Evolutionary conservation across 148 eudicot species (phyloP), one percentile per base, ranked within the genome.

Genomic region (Camellia sinensis): DNA sequence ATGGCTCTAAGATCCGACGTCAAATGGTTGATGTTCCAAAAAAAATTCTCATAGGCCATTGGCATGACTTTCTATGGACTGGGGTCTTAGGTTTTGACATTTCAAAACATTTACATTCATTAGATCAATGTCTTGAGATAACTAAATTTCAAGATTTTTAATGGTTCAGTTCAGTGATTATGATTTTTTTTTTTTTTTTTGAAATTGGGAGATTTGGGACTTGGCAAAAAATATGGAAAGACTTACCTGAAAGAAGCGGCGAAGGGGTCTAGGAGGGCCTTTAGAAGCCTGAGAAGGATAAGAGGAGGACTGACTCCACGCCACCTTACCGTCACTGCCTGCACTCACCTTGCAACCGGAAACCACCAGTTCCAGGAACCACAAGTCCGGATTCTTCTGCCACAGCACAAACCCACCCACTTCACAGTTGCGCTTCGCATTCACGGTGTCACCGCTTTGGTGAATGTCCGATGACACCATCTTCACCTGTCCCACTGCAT

Each of bases 381-480:
- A 91, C n/a, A 89, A 46, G 70, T 89, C 87, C 9, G 94, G 92
- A 78, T 89, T 87, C 88, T 84, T 91, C 65, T 88, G 91, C 92
- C 92, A 91, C 14, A 89, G 21, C 29, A 91, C 92, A 62, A 88
- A 91, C 0, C 90, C 91, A 0, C 94, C 94, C 0, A 82, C 81
- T 68, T 91, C 92, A 7, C 81, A 44, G 7, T 6, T 76, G 9
- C 60, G 71, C 22, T 44, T 80, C 1, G 69, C 41, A 41, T 85
- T 74, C 10, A 8, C 10, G n/a, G 37, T 71, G 7, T 82, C 66
- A 41, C 54, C 78, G 37, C 78, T 64, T 48, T 80, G 78, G 21
- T 83, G 89, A 68, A 89, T 85, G 65, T 87, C 86, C 4, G 91
- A 89, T 1, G 87, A 84, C 5, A 84, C 73, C 82, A 90, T 84